Percentiles rank a stretch among this genome's conserved stretches.
phyloP scores from a whole-genome alignment of 1,284 basidiomycete genomes.

The Volvariella surrecta region DNA sequence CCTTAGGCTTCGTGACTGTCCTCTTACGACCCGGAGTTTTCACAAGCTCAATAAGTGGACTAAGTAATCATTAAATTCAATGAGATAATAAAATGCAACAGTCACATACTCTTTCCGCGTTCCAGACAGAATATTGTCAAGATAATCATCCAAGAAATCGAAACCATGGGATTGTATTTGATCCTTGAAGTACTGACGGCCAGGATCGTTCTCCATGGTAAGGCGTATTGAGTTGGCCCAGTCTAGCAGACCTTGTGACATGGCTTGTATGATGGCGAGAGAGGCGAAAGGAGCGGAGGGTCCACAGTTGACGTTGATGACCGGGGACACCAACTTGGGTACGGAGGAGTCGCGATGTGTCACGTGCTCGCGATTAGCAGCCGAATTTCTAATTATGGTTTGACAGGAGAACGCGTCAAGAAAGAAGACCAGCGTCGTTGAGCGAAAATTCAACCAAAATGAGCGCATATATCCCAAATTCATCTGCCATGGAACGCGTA shows the following conservation, averaged over 20 bases:
- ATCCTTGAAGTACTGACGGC: constrained; percentile 57
- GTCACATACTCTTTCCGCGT: constrained; percentile 55
- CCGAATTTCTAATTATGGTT: no score
- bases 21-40: constrained; percentile 75
- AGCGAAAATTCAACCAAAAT: neutral
- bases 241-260: constrained; percentile 37
- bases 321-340: no score
- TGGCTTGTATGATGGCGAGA: no score
- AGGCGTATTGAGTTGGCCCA: constrained; percentile 64
- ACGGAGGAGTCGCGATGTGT: constrained; percentile 11
- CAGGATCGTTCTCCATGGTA: constrained; percentile 64
- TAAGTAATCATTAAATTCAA: constrained; percentile 18
- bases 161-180: constrained; percentile 70
- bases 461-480: no score
- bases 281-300: constrained; percentile 5
- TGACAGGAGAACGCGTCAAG: no score
- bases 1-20: constrained; percentile 41
- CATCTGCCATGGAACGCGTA: neutral
- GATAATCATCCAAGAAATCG: constrained; percentile 68
- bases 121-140: constrained; percentile 60
- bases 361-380: constrained; percentile 16
- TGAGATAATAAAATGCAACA: constrained; percentile 3
- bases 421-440: no score
- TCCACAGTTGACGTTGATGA: constrained; percentile 8
- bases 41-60: constrained; percentile 69